These are phyloP conservation scores for Zalaria obscura DNA, from an alignment of 2,329 filamentous ascomycete species.

Conservation along the genomic window DNA sequence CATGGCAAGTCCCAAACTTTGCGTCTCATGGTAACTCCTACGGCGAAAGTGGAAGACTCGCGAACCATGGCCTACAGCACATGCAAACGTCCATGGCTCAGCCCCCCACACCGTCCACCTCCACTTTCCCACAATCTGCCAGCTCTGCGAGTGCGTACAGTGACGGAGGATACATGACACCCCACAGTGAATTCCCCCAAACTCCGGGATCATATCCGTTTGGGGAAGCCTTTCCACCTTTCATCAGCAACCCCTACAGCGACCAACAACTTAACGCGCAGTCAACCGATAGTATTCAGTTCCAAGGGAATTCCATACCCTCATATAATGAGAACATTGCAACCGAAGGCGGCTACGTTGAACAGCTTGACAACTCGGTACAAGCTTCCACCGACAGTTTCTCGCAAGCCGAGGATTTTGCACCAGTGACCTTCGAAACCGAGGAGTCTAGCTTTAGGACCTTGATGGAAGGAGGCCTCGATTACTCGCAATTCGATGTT, in stretches of 20 bases:
- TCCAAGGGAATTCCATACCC: background rate
- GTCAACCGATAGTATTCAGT: background rate
- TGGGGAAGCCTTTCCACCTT: constrained; percentile 2
- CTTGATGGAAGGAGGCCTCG: too few species aligned
- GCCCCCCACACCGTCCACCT: background rate
- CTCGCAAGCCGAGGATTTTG: background rate
- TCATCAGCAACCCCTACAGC: constrained; percentile 1
- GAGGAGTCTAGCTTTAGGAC: too few species aligned
- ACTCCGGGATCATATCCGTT: constrained; percentile 3
- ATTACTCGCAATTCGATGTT: constrained; percentile 1
- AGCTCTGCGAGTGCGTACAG: constrained; percentile 4
- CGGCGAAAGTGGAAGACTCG: too few species aligned
- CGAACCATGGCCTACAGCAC: background rate
- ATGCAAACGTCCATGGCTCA: background rate
- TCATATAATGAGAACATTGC: too few species aligned
- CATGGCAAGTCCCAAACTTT: too few species aligned
- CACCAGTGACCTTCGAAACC: background rate
- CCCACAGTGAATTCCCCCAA: constrained; percentile 3
- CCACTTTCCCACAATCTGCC: constrained; percentile 3
- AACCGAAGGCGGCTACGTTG: background rate
- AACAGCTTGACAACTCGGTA: background rate
- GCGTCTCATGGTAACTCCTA: too few species aligned
- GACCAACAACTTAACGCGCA: background rate
- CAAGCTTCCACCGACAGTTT: background rate
- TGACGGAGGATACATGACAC: constrained; percentile 4